Base-by-base conservation (phyloP, 257 asterid genomes). In the Solanum chilense region DNA sequence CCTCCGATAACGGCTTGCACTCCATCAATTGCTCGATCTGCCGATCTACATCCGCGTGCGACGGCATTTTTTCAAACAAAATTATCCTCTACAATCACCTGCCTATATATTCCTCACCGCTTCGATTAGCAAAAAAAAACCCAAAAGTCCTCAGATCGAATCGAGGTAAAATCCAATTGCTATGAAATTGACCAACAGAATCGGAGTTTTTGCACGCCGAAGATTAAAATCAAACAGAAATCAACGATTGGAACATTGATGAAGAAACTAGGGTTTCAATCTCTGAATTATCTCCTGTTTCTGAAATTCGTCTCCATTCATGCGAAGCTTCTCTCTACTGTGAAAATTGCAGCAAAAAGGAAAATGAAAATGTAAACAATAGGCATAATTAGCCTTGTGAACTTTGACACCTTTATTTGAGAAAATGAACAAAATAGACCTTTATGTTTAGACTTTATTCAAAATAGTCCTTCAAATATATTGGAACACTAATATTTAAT, bases 1-100 rank as follows among this genome's bases (percentile, higher is more conserved):
- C 91, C 92, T 94, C 98, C 77, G 96, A 16, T 9, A 96, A 90
- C 85, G 94, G 96, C 92, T 96, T 94, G 94, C 98, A 94, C 91
- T 94, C 98, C 98, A 94, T 96, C 95, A 96, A 86, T 80, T 96
- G 99, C 91, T 90, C 96, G 62, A 96, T 90, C 82, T 96, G 98
- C 94, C 99, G 90, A 74, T 96, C 98, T 92, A 96, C 93, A 96
- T 96, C 99, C 91, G 91, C 96, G 71, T 91, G 94, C 87, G 93
- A 92, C 90, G 99, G 94, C 99, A 96, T 96, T 91, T 91, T 92
- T 82, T 73, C 29, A 7, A 27, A 73, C 20, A 14, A 52, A 31
- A 8, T 45, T 6, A 49, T 47, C 77, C 78, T 73, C 89, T 42
- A 84, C 71, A 86, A 88, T 75, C 82, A 15, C 91, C 91, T 93